These are phyloP conservation scores for Juglanconis oblonga DNA, from an alignment of 2,329 filamentous ascomycete genomes.

Conservation along the genomic window DNA sequence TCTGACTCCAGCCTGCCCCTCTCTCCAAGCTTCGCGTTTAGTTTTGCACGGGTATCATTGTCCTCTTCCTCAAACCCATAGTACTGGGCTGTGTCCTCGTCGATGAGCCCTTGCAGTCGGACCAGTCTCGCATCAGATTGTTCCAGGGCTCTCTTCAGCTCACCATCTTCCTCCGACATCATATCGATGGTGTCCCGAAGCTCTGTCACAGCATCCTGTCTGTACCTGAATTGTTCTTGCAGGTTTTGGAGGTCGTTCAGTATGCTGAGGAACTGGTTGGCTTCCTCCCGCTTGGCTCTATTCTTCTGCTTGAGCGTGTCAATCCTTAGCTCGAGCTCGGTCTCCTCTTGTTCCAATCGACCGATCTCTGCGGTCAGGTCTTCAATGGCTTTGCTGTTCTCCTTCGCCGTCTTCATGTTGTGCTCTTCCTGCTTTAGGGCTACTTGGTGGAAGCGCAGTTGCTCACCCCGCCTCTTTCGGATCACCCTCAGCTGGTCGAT, in stretches of 20 bases:
- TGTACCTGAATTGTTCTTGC: constrained; percentile 67
- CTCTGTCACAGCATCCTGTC: constrained; percentile 67
- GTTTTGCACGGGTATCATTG: constrained; percentile 39
- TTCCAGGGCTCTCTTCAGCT: constrained; percentile 67
- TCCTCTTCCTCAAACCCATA: constrained; percentile 57
- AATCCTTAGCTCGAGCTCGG: constrained; percentile 60
- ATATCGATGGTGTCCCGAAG: constrained; percentile 72
- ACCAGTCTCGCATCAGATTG: constrained; percentile 75
- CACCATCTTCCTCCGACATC: constrained; percentile 73
- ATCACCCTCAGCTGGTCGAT: constrained; percentile 92
- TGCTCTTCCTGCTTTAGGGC: constrained; percentile 76
- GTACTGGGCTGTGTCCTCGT: constrained; percentile 63
- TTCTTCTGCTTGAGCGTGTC: constrained; percentile 40
- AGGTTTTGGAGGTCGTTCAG: constrained; percentile 75
- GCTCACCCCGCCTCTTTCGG: constrained; percentile 76
- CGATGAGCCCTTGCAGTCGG: constrained; percentile 61
- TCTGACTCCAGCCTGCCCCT: constrained; percentile 80
- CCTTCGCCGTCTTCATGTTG: constrained; percentile 73
- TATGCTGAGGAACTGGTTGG: constrained; percentile 70
- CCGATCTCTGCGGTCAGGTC: constrained; percentile 56
- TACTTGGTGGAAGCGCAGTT: constrained; percentile 69
- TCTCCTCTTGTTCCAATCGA: constrained; percentile 37
- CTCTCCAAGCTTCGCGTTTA: constrained; percentile 57
- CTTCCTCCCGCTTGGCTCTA: constrained; percentile 67
- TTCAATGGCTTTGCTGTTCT: constrained; percentile 65